phyloP scores from a whole-genome alignment of 306 rosid species.

The Trifolium subterraneum region DNA sequence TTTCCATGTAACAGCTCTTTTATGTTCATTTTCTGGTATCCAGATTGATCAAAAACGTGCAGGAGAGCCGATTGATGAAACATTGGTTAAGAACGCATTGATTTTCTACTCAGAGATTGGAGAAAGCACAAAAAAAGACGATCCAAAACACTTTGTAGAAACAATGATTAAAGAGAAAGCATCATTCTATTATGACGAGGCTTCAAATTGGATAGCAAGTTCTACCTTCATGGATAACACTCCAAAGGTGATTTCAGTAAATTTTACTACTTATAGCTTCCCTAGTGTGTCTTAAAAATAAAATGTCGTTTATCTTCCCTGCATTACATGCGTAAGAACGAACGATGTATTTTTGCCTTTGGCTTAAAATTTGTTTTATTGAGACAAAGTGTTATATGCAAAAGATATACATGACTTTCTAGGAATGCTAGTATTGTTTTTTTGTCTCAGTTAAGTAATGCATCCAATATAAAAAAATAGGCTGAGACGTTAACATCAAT shows the following conservation, averaged over 20 bases:
- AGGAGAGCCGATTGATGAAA: conserved; percentile 68
- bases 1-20: background rate
- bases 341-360: background rate
- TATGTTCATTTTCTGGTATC: background rate
- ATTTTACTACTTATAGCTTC: too few species aligned
- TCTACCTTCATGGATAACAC: conserved; percentile 63
- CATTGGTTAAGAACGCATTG: conserved; percentile 61
- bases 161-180: conserved; percentile 59
- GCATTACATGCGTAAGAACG: too few species aligned
- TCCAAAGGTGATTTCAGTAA: conserved; percentile 49
- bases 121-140: conserved; percentile 53
- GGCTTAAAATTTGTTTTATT: background rate
- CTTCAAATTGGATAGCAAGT: conserved; percentile 65
- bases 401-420: background rate
- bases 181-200: conserved; percentile 56
- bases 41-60: conserved; percentile 69
- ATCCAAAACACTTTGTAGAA: conserved; percentile 63
- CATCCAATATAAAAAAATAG: background rate
- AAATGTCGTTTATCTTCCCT: too few species aligned
- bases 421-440: background rate
- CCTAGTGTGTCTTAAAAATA: too few species aligned
- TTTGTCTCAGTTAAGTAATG: background rate
- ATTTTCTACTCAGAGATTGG: conserved; percentile 72
- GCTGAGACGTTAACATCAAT: background rate
- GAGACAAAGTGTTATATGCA: background rate